Percentiles rank a stretch among this genome's conserved stretches.
These are phyloP conservation scores for Capsicum pubescens DNA, from an alignment of 257 asterid genomes.

Conservation along the genomic window DNA sequence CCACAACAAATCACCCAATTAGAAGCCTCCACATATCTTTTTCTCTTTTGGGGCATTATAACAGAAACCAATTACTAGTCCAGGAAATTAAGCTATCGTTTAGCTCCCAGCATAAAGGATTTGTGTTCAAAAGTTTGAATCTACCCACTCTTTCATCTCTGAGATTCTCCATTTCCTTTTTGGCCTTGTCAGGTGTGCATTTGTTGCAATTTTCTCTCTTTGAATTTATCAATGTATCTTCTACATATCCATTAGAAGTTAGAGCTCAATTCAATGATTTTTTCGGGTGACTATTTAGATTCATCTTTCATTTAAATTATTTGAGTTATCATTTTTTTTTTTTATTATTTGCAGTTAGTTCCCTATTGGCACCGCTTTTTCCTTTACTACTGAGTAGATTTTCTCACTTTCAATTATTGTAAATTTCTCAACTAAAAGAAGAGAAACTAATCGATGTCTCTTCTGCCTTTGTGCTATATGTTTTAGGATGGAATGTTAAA, in stretches of 20 bases:
- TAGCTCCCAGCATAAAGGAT: background rate
- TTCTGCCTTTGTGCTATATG: conserved; percentile 1
- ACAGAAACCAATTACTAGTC: background rate
- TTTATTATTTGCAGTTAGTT: background rate
- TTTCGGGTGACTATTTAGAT: background rate
- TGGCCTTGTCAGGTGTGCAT: background rate
- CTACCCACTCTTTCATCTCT: background rate
- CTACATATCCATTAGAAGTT: background rate
- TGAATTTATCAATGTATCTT: background rate
- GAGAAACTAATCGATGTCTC: background rate
- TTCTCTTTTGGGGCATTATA: background rate
- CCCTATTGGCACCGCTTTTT: background rate
- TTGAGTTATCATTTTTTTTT: conserved; percentile 3
- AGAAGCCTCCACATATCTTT: background rate
- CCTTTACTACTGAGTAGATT: background rate
- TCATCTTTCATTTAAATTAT: background rate
- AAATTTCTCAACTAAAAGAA: conserved; percentile 2
- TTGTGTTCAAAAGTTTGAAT: conserved; percentile 9
- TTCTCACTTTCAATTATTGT: background rate
- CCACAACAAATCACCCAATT: background rate
- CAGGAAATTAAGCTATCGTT: background rate
- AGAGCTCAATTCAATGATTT: background rate
- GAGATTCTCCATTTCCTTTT: background rate
- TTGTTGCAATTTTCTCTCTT: background rate
- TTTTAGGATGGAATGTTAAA: conserved; percentile 95